Conservation (phyloP, 2,329 filamentous ascomycete genomes). For the Akanthomyces dipterigenus region DNA sequence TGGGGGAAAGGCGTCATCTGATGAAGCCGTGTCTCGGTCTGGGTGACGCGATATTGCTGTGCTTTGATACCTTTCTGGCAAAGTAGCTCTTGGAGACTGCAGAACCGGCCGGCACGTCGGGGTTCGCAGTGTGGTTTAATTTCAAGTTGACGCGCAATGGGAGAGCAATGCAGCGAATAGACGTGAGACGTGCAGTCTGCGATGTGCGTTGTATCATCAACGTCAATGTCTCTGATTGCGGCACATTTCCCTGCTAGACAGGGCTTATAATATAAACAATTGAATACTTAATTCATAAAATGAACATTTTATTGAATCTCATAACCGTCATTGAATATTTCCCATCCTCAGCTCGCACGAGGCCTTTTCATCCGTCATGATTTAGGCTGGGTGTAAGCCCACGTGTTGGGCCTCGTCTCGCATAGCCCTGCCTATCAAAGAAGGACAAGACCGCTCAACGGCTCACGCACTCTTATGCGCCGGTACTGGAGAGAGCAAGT, state of each 20-base stretch:
- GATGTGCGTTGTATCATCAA: neutral
- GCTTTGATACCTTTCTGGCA: neutral
- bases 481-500: neutral
- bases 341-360: no score
- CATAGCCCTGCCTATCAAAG: neutral
- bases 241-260: neutral
- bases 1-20: neutral
- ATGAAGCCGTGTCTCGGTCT: neutral
- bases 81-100: no score
- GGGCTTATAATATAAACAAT: neutral
- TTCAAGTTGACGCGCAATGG: no score
- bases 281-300: neutral
- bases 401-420: slow-evolving; percentile 3
- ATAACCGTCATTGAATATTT: neutral
- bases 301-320: neutral
- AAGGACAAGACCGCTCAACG: neutral
- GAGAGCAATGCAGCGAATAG: neutral
- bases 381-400: neutral
- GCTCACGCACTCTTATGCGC: neutral
- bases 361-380: neutral
- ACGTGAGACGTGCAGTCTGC: neutral
- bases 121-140: no score
- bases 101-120: no score
- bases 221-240: neutral
- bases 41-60: neutral